These are phyloP conservation scores for Lachnellula occidentalis DNA, from an alignment of 2,329 filamentous ascomycete species.

Conservation along the genomic window DNA sequence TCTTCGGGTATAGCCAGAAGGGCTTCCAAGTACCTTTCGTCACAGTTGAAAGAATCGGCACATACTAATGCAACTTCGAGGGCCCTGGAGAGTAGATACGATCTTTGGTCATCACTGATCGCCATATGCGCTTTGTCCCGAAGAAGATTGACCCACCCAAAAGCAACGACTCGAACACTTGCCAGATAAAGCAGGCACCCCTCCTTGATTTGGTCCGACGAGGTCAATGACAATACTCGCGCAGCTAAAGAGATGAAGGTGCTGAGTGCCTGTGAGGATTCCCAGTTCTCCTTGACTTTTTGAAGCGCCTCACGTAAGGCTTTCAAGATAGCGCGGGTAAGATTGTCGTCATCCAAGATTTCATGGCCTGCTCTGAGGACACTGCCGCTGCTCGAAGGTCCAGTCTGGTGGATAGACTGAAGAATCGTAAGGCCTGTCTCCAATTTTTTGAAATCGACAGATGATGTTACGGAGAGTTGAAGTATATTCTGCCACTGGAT, in stretches of 20 bases:
- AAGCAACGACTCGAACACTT: slow-evolving; percentile 29
- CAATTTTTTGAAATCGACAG: slow-evolving; percentile 44
- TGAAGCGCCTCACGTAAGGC: slow-evolving; percentile 29
- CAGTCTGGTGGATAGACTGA: slow-evolving; percentile 45
- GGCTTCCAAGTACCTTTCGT: not conserved
- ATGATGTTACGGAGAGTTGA: slow-evolving; percentile 40
- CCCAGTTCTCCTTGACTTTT: slow-evolving; percentile 44
- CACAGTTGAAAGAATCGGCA: slow-evolving; percentile 5
- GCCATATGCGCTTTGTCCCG: slow-evolving; percentile 1
- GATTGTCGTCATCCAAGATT: slow-evolving; percentile 30
- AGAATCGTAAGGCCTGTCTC: slow-evolving; percentile 43
- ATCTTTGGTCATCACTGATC: slow-evolving; percentile 2
- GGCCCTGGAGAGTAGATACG: slow-evolving; percentile 1
- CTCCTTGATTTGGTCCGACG: slow-evolving; percentile 11
- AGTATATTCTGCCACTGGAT: slow-evolving; percentile 53
- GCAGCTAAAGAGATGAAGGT: slow-evolving; percentile 36
- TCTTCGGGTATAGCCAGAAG: not conserved
- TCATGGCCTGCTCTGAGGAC: slow-evolving; percentile 33
- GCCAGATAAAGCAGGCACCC: slow-evolving; percentile 30
- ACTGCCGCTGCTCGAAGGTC: slow-evolving; percentile 27
- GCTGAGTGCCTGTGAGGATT: slow-evolving; percentile 39
- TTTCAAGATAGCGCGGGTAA: slow-evolving; percentile 31
- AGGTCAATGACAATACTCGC: slow-evolving; percentile 37
- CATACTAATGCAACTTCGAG: slow-evolving; percentile 5
- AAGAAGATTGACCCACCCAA: slow-evolving; percentile 30